Evolutionary conservation across 306 rosid species (phyloP).

Genomic region (Comarum palustre): DNA sequence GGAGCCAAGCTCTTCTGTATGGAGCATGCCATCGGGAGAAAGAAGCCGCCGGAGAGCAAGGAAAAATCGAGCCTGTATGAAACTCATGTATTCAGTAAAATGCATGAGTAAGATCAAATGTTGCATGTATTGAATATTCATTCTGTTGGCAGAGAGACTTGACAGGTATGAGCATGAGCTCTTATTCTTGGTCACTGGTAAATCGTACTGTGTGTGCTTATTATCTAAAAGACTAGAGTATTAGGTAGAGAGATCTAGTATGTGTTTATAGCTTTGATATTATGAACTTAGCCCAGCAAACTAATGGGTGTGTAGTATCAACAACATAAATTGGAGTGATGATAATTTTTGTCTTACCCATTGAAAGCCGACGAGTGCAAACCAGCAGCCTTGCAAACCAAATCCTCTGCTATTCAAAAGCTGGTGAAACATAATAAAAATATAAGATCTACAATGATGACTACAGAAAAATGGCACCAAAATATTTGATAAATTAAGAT

Average conservation of each 20-base stretch:
- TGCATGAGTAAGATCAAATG: not conserved
- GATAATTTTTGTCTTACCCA: not conserved
- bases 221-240: not conserved
- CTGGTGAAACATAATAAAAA: not conserved
- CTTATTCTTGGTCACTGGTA: slow-evolving; percentile 4
- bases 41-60: slow-evolving; percentile 12
- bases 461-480: not conserved
- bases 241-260: not conserved
- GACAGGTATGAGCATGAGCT: not conserved
- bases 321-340: not conserved
- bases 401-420: slow-evolving; percentile 1
- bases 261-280: not conserved
- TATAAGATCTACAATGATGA: not conserved
- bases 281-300: not conserved
- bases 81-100: not conserved
- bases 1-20: not conserved
- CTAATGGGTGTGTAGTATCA: not conserved
- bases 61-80: slow-evolving; percentile 11
- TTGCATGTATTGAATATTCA: not conserved
- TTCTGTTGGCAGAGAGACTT: not conserved
- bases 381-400: slow-evolving; percentile 12
- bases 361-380: slow-evolving; percentile 1
- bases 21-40: slow-evolving; percentile 10
- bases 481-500: not conserved
- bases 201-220: not conserved